Conservation (phyloP, 2,329 filamentous ascomycete species). For the Bisporella sp. region DNA sequence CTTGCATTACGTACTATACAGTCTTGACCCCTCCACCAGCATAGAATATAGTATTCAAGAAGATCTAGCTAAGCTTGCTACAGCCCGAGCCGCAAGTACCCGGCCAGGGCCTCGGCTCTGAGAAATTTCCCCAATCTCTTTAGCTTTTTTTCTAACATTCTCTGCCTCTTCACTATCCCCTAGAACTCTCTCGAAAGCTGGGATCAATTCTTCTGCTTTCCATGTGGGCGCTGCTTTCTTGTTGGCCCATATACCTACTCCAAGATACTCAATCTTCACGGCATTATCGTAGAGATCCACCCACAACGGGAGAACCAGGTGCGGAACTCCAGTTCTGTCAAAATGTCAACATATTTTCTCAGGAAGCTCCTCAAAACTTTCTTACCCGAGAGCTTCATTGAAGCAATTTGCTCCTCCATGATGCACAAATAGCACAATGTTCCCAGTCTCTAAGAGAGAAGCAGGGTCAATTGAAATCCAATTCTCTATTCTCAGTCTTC, state of each 20-base stretch:
- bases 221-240: slow-evolving; percentile 10
- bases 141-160: slow-evolving; percentile 12
- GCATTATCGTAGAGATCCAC: slow-evolving; percentile 39
- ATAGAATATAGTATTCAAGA: too few relatives aligned
- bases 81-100: too few relatives aligned
- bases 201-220: slow-evolving; percentile 11
- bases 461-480: slow-evolving; percentile 35
- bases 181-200: slow-evolving; percentile 13
- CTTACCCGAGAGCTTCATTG: slow-evolving; percentile 36
- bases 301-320: slow-evolving; percentile 40
- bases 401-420: slow-evolving; percentile 36
- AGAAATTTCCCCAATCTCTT: slow-evolving; percentile 9
- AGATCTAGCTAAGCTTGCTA: too few relatives aligned
- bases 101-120: too few relatives aligned
- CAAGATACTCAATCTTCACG: slow-evolving; percentile 33
- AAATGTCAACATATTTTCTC: not conserved
- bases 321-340: slow-evolving; percentile 35
- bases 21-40: too few relatives aligned
- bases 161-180: slow-evolving; percentile 9
- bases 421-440: slow-evolving; percentile 30
- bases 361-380: slow-evolving; percentile 3
- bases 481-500: slow-evolving; percentile 30
- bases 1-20: too few relatives aligned
- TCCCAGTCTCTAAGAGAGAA: slow-evolving; percentile 29
- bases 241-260: slow-evolving; percentile 29